Base-by-base conservation (phyloP, 805 yeast genomes). In the Clavispora carvajalis region DNA sequence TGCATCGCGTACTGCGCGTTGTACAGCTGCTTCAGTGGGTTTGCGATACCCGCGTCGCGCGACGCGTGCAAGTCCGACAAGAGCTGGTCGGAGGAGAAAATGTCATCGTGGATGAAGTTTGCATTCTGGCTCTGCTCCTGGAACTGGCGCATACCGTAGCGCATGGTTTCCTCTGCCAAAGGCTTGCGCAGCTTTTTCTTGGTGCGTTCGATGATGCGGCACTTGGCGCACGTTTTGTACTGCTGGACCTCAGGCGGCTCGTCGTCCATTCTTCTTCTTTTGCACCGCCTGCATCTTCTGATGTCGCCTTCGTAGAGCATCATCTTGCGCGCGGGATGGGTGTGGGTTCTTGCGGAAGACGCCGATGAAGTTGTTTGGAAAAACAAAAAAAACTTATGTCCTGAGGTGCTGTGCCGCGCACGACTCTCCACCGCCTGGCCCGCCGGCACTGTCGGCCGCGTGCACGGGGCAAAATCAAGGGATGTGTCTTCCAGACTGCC, bases 211-310 rank as follows among this genome's bases (percentile, higher is more conserved):
- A 76, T 71, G 54, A 74, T 72, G 43, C 81, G 67, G 52, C 81
- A 76, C 46, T 77, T 74, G 52, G 76, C 77, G 58, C 81, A 76
- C 4, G 81, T 76, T 46, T 75, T 76, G 54, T 74, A 76, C 52
- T 73, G 77, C 48, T 70, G 63, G 30, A 76, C 79, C 46, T 75
- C 79, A 2, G 77, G 74, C 18, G 76, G 76, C 56, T 76, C 81
- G 45, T 74, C 75, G 44, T 69, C 73, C 47, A 73, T 66, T 59
- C 81, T 66, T 67, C 73, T 71, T 38, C 79, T 59, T 52, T 76
- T 76, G 60, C 81, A 76, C 51, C 81, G 73, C 54, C 81, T 77
- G 52, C 81, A 76, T 25, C 71, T 56, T 36, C 71, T 63, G 40
- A 42, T 38, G 48, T 52, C 65, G 23, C 46, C 48, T 22, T 49